Evolutionary conservation across 768 basidiomycete genomes (phyloP).

Genomic region (Russula sp.): DNA sequence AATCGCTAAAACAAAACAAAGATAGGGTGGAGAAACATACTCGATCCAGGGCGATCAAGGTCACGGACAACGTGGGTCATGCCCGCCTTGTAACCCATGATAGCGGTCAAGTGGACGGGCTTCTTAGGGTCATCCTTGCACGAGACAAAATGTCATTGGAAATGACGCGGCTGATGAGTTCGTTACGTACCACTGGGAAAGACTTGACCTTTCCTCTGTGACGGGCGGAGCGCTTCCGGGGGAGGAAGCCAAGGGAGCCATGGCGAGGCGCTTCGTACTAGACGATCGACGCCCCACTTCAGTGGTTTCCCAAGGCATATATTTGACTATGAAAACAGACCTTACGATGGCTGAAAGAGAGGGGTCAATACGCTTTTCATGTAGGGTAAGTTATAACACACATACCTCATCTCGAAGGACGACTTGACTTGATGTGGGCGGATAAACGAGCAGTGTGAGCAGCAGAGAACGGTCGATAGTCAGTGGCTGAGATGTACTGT

Average conservation of each 20-base stretch:
- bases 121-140: conserved; percentile 97
- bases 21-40: conserved; percentile 46
- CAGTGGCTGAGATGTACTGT: conserved; percentile 23
- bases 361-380: conserved; percentile 20
- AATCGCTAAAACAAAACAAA: background rate
- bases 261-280: conserved; percentile 98
- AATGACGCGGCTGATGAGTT: background rate
- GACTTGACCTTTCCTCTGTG: conserved; percentile 99
- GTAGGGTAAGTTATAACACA: background rate
- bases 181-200: conserved; percentile 82
- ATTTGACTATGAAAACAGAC: conserved; percentile 35
- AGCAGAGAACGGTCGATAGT: background rate
- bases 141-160: conserved; percentile 1
- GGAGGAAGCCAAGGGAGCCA: conserved; percentile 96
- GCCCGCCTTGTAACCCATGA: conserved; percentile 99
- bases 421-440: conserved; percentile 24
- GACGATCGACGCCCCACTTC: conserved; percentile 27
- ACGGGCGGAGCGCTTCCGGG: conserved; percentile 92
- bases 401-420: conserved; percentile 36
- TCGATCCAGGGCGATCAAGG: conserved; percentile 98
- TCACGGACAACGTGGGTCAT: conserved; percentile 99
- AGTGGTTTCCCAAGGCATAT: conserved; percentile 25
- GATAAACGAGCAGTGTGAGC: background rate
- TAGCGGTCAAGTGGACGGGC: conserved; percentile 95
- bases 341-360: conserved; percentile 72